These are phyloP conservation scores for Amniculicola lignicola DNA, from an alignment of 495 filamentous ascomycete genomes.

Conservation along the genomic window DNA sequence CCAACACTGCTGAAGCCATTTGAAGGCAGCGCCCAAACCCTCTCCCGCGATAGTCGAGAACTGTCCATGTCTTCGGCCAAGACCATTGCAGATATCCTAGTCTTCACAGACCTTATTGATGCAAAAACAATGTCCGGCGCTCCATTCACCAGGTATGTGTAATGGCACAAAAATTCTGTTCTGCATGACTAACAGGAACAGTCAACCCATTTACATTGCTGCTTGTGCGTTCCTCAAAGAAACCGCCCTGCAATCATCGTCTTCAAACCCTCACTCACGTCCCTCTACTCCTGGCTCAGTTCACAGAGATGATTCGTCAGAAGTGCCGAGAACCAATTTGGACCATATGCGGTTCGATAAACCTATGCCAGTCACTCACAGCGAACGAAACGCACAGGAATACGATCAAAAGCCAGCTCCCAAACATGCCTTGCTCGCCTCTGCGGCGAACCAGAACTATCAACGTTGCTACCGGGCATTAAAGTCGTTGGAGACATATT, in stretches of 20 bases:
- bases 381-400: conserved; percentile 1
- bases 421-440: conserved; percentile 69
- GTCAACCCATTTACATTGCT: conserved; percentile 85
- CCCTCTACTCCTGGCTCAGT: conserved; percentile 29
- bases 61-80: conserved; percentile 85
- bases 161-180: background rate
- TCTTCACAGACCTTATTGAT: conserved; percentile 74
- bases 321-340: conserved; percentile 25
- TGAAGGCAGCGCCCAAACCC: conserved; percentile 63
- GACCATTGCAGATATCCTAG: conserved; percentile 80
- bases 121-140: conserved; percentile 78
- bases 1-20: conserved; percentile 76
- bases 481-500: conserved; percentile 71
- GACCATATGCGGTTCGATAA: conserved; percentile 46
- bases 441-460: conserved; percentile 74
- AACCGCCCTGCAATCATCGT: conserved; percentile 54
- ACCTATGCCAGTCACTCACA: background rate
- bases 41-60: conserved; percentile 73
- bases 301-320: conserved; percentile 6
- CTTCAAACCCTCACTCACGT: conserved; percentile 56
- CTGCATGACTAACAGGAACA: conserved; percentile 33
- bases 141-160: conserved; percentile 60
- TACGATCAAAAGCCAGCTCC: conserved; percentile 33
- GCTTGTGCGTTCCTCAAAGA: conserved; percentile 85
- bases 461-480: conserved; percentile 77